Conservation (phyloP, 2,329 filamentous ascomycete genomes). For the Penicillium sp. region DNA sequence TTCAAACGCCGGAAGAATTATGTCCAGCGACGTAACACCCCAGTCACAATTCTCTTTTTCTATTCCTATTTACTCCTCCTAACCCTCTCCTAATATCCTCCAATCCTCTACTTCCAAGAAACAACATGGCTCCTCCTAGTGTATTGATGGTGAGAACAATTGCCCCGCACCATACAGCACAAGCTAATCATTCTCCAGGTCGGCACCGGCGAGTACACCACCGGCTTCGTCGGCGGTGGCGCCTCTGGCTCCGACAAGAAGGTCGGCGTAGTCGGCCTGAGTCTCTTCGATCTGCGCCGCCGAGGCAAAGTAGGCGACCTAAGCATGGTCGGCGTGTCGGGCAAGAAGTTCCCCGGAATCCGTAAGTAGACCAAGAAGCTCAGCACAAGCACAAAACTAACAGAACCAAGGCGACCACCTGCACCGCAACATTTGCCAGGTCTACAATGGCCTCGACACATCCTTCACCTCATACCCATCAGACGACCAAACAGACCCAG, state of each 20-base stretch:
- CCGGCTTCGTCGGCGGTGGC: slow-evolving; percentile 82
- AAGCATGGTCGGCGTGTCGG: slow-evolving; percentile 87
- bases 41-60: slow-evolving; percentile 2
- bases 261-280: slow-evolving; percentile 87
- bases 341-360: slow-evolving; percentile 87
- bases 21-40: slow-evolving; percentile 11
- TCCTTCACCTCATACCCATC: slow-evolving; percentile 81
- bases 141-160: slow-evolving; percentile 8
- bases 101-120: not conserved
- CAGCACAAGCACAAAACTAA: slow-evolving; percentile 7
- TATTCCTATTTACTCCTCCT: slow-evolving; percentile 1
- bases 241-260: slow-evolving; percentile 92
- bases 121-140: slow-evolving; percentile 1
- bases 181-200: slow-evolving; percentile 52
- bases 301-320: slow-evolving; percentile 84
- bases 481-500: slow-evolving; percentile 69
- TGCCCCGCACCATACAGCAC: slow-evolving; percentile 51
- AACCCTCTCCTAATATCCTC: slow-evolving; percentile 1
- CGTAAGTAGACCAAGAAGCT: slow-evolving; percentile 54
- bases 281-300: slow-evolving; percentile 82
- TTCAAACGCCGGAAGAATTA: slow-evolving; percentile 30
- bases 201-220: slow-evolving; percentile 95
- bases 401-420: slow-evolving; percentile 69
- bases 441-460: slow-evolving; percentile 86
- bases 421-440: slow-evolving; percentile 79